Evolutionary conservation across 768 basidiomycete species (phyloP), one percentile per base, ranked within the genome.

Genomic region (Panus rudis): DNA sequence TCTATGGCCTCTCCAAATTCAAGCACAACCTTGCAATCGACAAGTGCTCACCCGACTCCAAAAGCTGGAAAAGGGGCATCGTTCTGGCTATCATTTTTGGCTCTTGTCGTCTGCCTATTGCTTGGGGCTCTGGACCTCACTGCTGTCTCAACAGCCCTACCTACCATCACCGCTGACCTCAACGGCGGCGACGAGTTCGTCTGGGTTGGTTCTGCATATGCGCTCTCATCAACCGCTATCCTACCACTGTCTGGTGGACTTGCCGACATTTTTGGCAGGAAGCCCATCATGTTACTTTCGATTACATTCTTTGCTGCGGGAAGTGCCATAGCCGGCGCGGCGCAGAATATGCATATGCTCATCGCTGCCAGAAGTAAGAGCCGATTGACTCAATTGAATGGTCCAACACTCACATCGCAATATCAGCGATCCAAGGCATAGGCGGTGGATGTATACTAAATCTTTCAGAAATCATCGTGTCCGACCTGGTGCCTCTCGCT

Each of bases 311-410:
- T 69, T 41, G 63, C 65, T 0, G 21, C 69, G 16, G 71, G 72
- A 0, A 63, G 62, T 8, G 68, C 65, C 0, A 20, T 73, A 2
- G 59, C 58, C 13, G 72, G 67, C 1, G 57, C 64, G 0, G 66
- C 69, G 0, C 52, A 63, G 33, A 64, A 42, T 37, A 70, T 72
- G 67, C 45, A 51, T 6, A 63, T 64, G 62, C 47, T 69, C 1
- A 70, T 73, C 35, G 67, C 59, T 5, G 68, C 63, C 0, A 52
- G 71, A 17, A 55, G 49, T 51, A 32, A 6, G 49, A 41, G 12
- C 31, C 19, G 13, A 19, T 12, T 10, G 16, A 7, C 27, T 8
- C 3, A 14, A 16, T 10, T 17, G n/a, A 12, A 1, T 7, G 7
- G 33, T 35, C 16, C 6, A 35, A 7, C 16, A 20, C 6, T 20